Conservation (phyloP, 2,329 filamentous ascomycete species). For the Beauveria asiatica region DNA sequence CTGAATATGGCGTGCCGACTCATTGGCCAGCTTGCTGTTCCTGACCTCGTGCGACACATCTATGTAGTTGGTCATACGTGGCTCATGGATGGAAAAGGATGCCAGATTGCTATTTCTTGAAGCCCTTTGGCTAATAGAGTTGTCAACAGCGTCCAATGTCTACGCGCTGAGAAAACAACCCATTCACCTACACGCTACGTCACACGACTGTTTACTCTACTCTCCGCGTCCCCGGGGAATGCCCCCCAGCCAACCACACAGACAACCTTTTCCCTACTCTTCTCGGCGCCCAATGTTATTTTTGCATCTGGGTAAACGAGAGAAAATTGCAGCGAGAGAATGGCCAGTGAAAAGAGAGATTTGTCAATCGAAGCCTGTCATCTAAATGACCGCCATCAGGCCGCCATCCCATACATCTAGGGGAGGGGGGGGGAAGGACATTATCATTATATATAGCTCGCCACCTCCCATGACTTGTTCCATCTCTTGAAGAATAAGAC, state of each 20-base stretch:
- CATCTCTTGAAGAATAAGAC: background rate
- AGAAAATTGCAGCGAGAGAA: background rate
- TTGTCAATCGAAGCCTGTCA: background rate
- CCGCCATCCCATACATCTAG: background rate
- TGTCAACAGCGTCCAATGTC: background rate
- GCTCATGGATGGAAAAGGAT: background rate
- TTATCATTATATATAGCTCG: background rate
- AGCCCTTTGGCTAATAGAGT: background rate
- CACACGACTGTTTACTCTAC: constrained; percentile 2
- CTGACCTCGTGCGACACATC: constrained; percentile 4
- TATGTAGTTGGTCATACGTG: constrained; percentile 5
- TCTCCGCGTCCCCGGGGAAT: background rate
- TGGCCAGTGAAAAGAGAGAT: background rate
- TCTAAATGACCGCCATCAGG: background rate
- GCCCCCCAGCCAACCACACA: background rate
- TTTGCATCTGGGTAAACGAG: background rate
- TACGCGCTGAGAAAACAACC: background rate
- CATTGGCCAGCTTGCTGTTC: background rate
- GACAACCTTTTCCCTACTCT: background rate
- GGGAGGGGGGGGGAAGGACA: too few species aligned
- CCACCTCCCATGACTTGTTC: background rate
- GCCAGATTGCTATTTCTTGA: background rate
- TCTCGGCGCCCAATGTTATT: background rate
- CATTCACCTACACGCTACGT: background rate
- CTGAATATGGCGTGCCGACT: background rate